A percentile compares a stretch with the other conserved stretches of the same genome.
These are phyloP conservation scores for Ophiocordyceps australis DNA, from an alignment of 2,329 filamentous ascomycete species.

Conservation along the genomic window DNA sequence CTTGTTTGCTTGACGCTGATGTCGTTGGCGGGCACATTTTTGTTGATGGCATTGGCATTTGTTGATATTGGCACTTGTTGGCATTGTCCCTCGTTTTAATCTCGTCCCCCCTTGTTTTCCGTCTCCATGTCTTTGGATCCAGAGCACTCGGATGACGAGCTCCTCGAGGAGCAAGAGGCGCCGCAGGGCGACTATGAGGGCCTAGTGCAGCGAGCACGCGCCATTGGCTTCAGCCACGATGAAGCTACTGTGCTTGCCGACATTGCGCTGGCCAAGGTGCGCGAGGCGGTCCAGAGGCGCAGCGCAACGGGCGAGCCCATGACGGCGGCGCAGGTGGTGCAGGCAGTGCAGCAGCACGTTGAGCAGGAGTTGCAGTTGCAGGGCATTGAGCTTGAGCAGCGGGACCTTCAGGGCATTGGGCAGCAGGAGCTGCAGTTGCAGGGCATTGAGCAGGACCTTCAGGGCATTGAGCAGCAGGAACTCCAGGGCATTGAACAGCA, in stretches of 20 bases:
- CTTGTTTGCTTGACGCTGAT: too few species aligned
- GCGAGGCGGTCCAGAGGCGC: slow-evolving; percentile 2
- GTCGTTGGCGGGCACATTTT: too few species aligned
- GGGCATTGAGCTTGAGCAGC: slow-evolving; percentile 1
- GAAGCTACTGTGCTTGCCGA: slow-evolving; percentile 7
- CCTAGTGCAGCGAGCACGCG: slow-evolving; percentile 5
- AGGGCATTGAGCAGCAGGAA: too few species aligned
- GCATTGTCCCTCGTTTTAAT: too few species aligned
- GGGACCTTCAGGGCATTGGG: slow-evolving; percentile 4
- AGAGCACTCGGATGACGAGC: background rate
- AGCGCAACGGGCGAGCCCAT: slow-evolving; percentile 3
- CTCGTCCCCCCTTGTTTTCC: too few species aligned
- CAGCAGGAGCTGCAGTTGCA: too few species aligned
- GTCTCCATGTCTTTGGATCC: too few species aligned
- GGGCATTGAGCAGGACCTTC: too few species aligned
- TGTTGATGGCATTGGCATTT: too few species aligned
- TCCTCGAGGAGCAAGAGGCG: too few species aligned
- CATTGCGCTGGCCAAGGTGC: slow-evolving; percentile 6
- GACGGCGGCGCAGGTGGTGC: slow-evolving; percentile 5
- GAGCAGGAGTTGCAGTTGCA: slow-evolving; percentile 1
- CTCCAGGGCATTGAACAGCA: too few species aligned
- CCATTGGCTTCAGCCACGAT: slow-evolving; percentile 5
- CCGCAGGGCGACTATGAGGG: slow-evolving; percentile 5
- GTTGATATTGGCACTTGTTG: too few species aligned
- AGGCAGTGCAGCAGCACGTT: slow-evolving; percentile 7